phyloP scores from a whole-genome alignment of 1,284 basidiomycete genomes.

The Uromyces viciae-fabae region DNA sequence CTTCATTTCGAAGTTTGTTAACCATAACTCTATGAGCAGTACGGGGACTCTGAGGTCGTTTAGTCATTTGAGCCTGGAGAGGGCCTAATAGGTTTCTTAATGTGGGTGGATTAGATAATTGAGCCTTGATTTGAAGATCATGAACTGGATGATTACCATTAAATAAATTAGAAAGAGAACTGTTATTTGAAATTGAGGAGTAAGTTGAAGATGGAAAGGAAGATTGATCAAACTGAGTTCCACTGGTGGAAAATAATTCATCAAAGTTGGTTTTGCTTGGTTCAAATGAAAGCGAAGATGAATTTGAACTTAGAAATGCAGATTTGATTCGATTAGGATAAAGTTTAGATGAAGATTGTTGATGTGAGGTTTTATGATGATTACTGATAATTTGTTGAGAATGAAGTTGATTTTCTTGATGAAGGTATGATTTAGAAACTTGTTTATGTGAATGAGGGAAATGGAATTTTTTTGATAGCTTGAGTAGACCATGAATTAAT shows the following conservation, averaged over 20 bases:
- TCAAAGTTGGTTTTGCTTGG: slow-evolving; percentile 25
- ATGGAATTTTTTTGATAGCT: slow-evolving; percentile 14
- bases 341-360: slow-evolving; percentile 16
- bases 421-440: not conserved
- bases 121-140: not conserved
- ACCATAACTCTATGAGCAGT: slow-evolving; percentile 36
- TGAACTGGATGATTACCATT: not conserved
- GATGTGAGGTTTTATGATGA: not conserved
- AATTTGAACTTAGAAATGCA: not conserved
- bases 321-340: no score
- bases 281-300: slow-evolving; percentile 24
- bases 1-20: slow-evolving; percentile 33
- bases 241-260: slow-evolving; percentile 2
- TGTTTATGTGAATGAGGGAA: not conserved
- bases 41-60: slow-evolving; percentile 39
- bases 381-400: not conserved
- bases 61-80: slow-evolving; percentile 35
- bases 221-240: slow-evolving; percentile 18
- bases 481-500: slow-evolving; percentile 28
- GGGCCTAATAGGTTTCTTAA: slow-evolving; percentile 30
- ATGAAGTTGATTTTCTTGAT: not conserved
- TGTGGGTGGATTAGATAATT: slow-evolving; percentile 25
- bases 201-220: not conserved
- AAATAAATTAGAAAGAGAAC: slow-evolving; percentile 7
- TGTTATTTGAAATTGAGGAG: slow-evolving; percentile 4